phyloP scores from a whole-genome alignment of 805 yeast species.

The Cyberlindnera maritima region DNA sequence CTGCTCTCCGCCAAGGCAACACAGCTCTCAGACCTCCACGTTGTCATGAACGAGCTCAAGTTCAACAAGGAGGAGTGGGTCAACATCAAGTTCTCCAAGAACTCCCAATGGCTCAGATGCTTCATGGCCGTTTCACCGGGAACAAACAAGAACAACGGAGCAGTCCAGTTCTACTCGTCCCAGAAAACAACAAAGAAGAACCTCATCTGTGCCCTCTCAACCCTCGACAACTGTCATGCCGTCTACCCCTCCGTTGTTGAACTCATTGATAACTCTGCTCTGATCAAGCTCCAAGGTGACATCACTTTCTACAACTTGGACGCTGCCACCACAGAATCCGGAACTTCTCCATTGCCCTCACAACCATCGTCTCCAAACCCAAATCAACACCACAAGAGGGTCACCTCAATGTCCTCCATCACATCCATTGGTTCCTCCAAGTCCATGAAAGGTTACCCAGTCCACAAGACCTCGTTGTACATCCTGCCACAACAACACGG shows the following conservation, averaged over 20 bases:
- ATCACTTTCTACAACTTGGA: slow-evolving; percentile 36
- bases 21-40: slow-evolving; percentile 54
- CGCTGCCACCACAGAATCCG: background rate
- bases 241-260: slow-evolving; percentile 52
- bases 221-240: slow-evolving; percentile 46
- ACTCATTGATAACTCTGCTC: slow-evolving; percentile 54
- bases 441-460: slow-evolving; percentile 8
- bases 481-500: slow-evolving; percentile 71
- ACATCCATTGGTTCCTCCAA: slow-evolving; percentile 13
- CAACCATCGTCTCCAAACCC: slow-evolving; percentile 4
- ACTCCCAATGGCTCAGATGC: slow-evolving; percentile 58
- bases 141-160: slow-evolving; percentile 38
- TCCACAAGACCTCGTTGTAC: slow-evolving; percentile 34
- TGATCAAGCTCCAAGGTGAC: slow-evolving; percentile 55
- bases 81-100: slow-evolving; percentile 55
- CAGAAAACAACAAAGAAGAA: slow-evolving; percentile 48
- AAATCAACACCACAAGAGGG: slow-evolving; percentile 6
- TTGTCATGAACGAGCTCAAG: slow-evolving; percentile 48
- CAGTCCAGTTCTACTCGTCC: slow-evolving; percentile 50
- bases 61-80: slow-evolving; percentile 58
- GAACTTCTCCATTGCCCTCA: slow-evolving; percentile 7
- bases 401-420: slow-evolving; percentile 8
- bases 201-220: slow-evolving; percentile 47
- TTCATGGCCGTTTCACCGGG: slow-evolving; percentile 48
- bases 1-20: slow-evolving; percentile 57